phyloP scores from a whole-genome alignment of 129 eudicot genomes.

The Saussurea involucrata region DNA sequence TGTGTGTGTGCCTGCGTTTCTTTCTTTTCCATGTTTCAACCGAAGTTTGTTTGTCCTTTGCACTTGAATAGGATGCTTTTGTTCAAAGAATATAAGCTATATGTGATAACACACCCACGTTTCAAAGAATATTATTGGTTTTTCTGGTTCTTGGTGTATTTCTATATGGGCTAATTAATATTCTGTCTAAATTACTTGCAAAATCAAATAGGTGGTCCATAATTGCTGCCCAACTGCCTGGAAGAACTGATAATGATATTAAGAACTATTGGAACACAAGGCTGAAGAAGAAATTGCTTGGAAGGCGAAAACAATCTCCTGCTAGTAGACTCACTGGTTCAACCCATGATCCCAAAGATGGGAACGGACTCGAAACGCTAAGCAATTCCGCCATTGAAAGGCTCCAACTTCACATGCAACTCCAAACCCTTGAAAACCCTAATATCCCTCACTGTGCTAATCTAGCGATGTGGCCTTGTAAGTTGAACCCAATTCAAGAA shows the following conservation, averaged over 20 bases:
- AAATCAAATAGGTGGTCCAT: slow-evolving; percentile 67
- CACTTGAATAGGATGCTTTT: slow-evolving; percentile 40
- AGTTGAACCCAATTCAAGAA: slow-evolving; percentile 49
- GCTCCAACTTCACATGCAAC: slow-evolving; percentile 79
- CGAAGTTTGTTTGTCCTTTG: slow-evolving; percentile 40
- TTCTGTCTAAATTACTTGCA: not conserved
- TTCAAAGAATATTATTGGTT: slow-evolving; percentile 2
- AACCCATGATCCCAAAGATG: slow-evolving; percentile 32
- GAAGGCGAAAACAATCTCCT: slow-evolving; percentile 49
- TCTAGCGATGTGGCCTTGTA: slow-evolving; percentile 60
- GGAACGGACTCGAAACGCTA: slow-evolving; percentile 30
- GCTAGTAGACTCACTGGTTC: slow-evolving; percentile 22
- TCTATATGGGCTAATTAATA: not conserved
- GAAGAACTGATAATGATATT: slow-evolving; percentile 84
- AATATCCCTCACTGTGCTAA: slow-evolving; percentile 32
- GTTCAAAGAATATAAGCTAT: slow-evolving; percentile 32
- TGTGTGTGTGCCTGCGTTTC: not conserved
- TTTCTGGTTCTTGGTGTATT: not conserved
- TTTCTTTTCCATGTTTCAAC: slow-evolving; percentile 20
- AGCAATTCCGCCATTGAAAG: slow-evolving; percentile 76
- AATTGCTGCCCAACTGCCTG: slow-evolving; percentile 86
- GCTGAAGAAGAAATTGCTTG: slow-evolving; percentile 74
- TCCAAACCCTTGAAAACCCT: slow-evolving; percentile 60
- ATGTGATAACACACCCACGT: slow-evolving; percentile 15
- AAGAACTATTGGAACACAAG: slow-evolving; percentile 90